Evolutionary conservation across 129 eudicot species (phyloP).

Genomic region (Calendula officinalis): DNA sequence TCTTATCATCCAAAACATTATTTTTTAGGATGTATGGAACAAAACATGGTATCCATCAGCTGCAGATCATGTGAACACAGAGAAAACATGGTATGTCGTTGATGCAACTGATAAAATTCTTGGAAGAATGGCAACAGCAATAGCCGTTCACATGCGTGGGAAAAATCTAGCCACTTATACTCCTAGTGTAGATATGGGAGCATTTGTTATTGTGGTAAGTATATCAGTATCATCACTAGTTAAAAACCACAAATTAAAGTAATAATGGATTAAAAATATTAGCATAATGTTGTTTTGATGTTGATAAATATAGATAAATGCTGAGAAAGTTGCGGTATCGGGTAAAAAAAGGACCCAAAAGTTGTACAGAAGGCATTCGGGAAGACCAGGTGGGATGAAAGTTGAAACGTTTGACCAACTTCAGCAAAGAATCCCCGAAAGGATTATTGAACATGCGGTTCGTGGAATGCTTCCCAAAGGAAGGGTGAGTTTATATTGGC

Average conservation of each 20-base stretch:
- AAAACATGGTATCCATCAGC: conserved; percentile 96
- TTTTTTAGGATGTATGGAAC: conserved; percentile 85
- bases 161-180: conserved; percentile 83
- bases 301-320: conserved; percentile 61
- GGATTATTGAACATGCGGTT: conserved; percentile 91
- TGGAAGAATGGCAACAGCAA: conserved; percentile 83
- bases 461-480: conserved; percentile 99
- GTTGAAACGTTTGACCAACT: conserved; percentile 95
- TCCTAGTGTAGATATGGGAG: conserved; percentile 97
- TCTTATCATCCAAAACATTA: neutral
- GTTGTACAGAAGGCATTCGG: conserved; percentile 92
- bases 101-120: conserved; percentile 91
- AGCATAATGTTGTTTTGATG: conserved; percentile 14
- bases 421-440: conserved; percentile 90
- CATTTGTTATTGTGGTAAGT: conserved; percentile 89
- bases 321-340: conserved; percentile 88
- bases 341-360: conserved; percentile 89
- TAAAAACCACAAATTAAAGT: neutral
- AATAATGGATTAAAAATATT: neutral
- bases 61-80: conserved; percentile 72
- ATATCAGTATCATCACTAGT: neutral
- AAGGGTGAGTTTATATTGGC: conserved; percentile 53
- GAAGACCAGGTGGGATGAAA: conserved; percentile 98
- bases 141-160: conserved; percentile 86
- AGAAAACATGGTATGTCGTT: conserved; percentile 87